These are phyloP conservation scores for Scheffersomyces stambukii DNA, from an alignment of 1,139 yeast genomes.

Conservation along the genomic window DNA sequence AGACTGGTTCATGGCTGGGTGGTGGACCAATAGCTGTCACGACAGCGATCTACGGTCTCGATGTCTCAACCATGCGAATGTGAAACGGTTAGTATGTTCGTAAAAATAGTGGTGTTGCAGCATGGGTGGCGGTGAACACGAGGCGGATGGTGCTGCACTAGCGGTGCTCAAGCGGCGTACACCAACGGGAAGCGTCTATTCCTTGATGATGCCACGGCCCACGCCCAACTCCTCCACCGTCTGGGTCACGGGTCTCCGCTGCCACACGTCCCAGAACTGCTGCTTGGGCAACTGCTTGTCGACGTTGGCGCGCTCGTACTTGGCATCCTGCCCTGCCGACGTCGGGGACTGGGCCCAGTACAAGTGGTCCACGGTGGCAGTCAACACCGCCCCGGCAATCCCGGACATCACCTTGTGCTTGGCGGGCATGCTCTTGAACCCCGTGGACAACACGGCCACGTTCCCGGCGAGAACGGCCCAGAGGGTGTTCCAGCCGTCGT, in stretches of 20 bases:
- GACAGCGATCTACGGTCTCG: too few species aligned
- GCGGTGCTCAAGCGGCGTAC: too few species aligned
- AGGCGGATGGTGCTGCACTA: too few species aligned
- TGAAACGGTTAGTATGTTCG: too few species aligned
- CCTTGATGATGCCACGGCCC: constrained; percentile 51
- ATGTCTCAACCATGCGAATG: too few species aligned
- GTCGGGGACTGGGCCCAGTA: constrained; percentile 42
- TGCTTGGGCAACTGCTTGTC: constrained; percentile 45
- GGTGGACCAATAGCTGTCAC: too few species aligned
- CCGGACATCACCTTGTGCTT: constrained; percentile 43
- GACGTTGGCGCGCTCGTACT: constrained; percentile 32
- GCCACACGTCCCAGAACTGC: constrained; percentile 78
- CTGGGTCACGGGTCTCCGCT: constrained; percentile 79
- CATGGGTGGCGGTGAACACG: too few species aligned
- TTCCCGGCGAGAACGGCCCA: constrained; percentile 45
- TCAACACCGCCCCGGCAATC: constrained; percentile 35
- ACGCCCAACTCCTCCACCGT: constrained; percentile 74
- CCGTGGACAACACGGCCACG: constrained; percentile 37
- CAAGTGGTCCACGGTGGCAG: constrained; percentile 39
- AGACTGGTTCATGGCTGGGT: too few species aligned
- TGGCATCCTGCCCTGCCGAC: constrained; percentile 36
- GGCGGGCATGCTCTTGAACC: constrained; percentile 39
- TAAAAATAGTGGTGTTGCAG: too few species aligned
- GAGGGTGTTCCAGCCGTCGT: constrained; percentile 49
- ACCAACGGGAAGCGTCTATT: constrained; percentile 13